Base-by-base conservation (phyloP, 306 rosid genomes). In the Ormosia semicastrata region DNA sequence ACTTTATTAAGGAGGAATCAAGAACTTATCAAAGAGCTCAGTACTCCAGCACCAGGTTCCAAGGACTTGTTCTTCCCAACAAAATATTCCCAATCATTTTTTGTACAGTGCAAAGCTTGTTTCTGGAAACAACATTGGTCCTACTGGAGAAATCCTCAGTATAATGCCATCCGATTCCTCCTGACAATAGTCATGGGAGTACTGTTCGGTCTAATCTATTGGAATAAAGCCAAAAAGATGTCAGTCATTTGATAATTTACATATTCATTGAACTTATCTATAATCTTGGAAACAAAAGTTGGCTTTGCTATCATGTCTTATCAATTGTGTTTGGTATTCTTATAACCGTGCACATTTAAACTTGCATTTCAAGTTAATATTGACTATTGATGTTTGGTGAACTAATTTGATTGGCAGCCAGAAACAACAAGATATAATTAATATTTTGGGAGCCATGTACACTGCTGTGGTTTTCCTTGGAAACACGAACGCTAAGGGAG, bases 381-480 rank as follows among this genome's bases (percentile, higher is more conserved):
- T 71, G 44, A 70, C 43, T 13, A 11, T 7, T 50, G 12, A 64
- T 12, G 14, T 40, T 52, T 64, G 9, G 11, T 34, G 17, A 69
- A 50, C 30, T 32, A 17, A 46, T 11, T 81, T 17, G 43, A 0
- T 72, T 43, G 47, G 8, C 82, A 86, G 89, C 7, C 37, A 56
- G 33, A 81, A 66, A 62, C 83, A 81, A 54, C 83, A 85, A 85
- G 85, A 81, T 54, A 30, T 92, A 63, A 2, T 80, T 10, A 89
- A 92, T 83, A 84, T 92, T 73, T 65, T 89, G 84, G 93, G 98
- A 82, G 94, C 93, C 18, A 85, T 90, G 79, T 92, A 88, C 66
- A 3, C 93, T 57, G 85, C 91, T 8, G 76, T 78, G 40, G 39
- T 78, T 17, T 84, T 84, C 57, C 77, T 84, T 57, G 87, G 87